A percentile compares a stretch with the other conserved stretches of the same genome.
phyloP scores from a whole-genome alignment of 2,329 filamentous ascomycete genomes.

The Botrytis fragariae region DNA sequence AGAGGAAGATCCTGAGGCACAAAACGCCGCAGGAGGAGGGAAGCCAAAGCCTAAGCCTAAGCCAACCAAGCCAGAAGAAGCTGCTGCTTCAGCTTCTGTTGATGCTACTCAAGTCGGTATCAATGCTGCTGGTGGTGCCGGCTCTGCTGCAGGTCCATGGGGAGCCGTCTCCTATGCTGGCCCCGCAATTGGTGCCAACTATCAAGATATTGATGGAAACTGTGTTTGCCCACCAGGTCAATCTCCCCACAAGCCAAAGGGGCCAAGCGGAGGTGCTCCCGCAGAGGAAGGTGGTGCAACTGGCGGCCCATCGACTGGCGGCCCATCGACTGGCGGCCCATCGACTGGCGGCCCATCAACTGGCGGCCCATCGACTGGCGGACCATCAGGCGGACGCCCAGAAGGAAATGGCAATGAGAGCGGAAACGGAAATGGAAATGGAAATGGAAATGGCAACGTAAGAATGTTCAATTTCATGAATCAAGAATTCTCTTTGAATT shows the following conservation, averaged over 20 bases:
- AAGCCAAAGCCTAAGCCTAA: neutral
- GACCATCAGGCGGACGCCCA: neutral
- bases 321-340: neutral
- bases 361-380: neutral
- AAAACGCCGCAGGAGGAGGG: neutral
- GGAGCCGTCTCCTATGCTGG: neutral
- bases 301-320: neutral
- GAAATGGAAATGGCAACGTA: neutral
- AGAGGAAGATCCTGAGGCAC: neutral
- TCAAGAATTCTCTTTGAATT: no score
- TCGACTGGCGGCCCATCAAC: no score
- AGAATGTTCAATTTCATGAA: neutral
- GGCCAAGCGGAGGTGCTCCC: no score
- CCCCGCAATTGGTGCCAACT: neutral
- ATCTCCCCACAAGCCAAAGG: neutral
- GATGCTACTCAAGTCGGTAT: neutral
- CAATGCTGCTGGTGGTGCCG: neutral
- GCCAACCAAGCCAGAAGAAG: neutral
- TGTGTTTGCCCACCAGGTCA: conserved; percentile 3
- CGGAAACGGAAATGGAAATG: neutral
- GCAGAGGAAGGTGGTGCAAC: neutral
- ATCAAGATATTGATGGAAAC: conserved; percentile 1
- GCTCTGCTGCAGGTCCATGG: neutral
- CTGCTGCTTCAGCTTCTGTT: neutral
- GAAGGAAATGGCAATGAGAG: neutral